Conservation (phyloP, 352 stramenopile species). For the Phytopythium cucurbitacearum region DNA sequence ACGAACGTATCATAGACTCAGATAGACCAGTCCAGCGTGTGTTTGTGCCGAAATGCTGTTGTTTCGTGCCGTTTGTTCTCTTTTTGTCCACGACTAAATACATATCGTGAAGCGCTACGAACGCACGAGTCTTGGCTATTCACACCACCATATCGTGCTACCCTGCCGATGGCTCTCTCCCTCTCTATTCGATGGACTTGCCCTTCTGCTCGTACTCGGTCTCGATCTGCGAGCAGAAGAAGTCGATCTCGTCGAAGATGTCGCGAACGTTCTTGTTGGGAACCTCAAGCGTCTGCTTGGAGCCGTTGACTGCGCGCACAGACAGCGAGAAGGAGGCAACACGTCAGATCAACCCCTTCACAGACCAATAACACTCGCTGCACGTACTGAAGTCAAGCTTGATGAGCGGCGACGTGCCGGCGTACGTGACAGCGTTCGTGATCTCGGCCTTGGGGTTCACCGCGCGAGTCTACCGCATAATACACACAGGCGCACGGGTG, state of each 20-base stretch:
- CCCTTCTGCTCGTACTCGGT: constrained; percentile 79
- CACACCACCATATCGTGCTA: not conserved
- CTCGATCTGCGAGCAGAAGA: constrained; percentile 84
- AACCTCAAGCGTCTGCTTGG: constrained; percentile 65
- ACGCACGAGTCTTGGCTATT: no score
- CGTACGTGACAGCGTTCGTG: constrained; percentile 45
- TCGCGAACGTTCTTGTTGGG: constrained; percentile 71
- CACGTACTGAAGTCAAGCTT: constrained; percentile 83
- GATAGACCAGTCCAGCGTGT: no score
- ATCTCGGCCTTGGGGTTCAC: constrained; percentile 83
- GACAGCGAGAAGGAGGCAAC: not conserved
- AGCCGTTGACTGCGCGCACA: constrained; percentile 58
- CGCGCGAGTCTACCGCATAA: constrained; percentile 41
- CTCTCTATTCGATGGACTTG: constrained; percentile 78
- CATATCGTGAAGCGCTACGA: not conserved
- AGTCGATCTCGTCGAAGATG: constrained; percentile 84
- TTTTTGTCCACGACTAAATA: no score
- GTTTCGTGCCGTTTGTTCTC: no score
- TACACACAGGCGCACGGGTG: not conserved
- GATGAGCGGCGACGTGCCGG: constrained; percentile 54
- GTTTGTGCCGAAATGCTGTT: no score
- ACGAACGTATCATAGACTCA: no score
- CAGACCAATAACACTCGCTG: not conserved
- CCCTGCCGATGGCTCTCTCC: not conserved
- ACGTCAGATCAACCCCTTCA: not conserved